Evolutionary conservation across 2,329 filamentous ascomycete species (phyloP).

Genomic region (Colletotrichum liaoningense): DNA sequence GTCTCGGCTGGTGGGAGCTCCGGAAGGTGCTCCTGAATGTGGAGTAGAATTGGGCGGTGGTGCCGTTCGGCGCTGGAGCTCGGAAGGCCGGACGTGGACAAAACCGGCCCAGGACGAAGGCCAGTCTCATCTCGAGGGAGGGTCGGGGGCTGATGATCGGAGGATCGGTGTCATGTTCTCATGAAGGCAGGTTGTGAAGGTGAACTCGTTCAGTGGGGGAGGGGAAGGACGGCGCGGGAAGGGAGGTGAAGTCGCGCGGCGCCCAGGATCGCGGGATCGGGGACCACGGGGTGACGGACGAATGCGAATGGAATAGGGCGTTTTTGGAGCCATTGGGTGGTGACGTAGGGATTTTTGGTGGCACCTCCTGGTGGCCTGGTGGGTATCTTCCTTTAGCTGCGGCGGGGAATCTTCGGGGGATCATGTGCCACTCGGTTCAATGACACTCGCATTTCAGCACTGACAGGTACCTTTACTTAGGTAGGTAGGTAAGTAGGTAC

Average conservation of each 20-base stretch:
- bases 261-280: slow-evolving; percentile 22
- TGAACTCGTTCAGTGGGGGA: not conserved
- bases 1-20: slow-evolving; percentile 35
- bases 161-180: slow-evolving; percentile 37
- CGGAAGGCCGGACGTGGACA: slow-evolving; percentile 53
- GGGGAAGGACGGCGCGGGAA: not conserved
- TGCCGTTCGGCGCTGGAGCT: slow-evolving; percentile 38
- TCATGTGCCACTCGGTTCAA: slow-evolving; percentile 17
- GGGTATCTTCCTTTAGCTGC: not conserved
- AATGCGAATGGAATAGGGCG: slow-evolving; percentile 1
- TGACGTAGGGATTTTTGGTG: slow-evolving; percentile 42
- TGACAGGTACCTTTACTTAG: not conserved
- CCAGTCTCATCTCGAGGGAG: slow-evolving; percentile 57
- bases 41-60: slow-evolving; percentile 19
- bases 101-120: slow-evolving; percentile 55
- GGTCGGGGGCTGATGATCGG: slow-evolving; percentile 6
- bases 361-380: not conserved
- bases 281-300: not conserved
- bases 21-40: slow-evolving; percentile 24
- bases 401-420: slow-evolving; percentile 40
- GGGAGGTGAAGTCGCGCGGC: not conserved
- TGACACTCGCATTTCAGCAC: not conserved
- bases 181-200: not conserved
- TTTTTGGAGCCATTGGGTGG: slow-evolving; percentile 25
- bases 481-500: too few relatives aligned